Base-by-base conservation (phyloP, 495 filamentous ascomycete genomes). In the Xylaria longipes region DNA sequence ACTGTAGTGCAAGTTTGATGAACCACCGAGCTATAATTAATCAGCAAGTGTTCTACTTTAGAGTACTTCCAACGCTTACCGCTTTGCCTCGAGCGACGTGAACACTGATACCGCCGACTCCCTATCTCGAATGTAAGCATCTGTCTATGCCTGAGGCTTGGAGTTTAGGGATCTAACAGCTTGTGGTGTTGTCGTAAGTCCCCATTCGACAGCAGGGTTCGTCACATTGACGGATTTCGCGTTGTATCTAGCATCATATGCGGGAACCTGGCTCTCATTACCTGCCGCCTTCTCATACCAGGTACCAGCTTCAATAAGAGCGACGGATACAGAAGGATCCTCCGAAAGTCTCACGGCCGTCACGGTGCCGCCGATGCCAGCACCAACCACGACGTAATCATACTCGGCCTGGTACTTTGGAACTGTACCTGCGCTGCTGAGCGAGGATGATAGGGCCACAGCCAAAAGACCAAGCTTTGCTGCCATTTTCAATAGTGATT, bases 331-430 rank as follows among this genome's bases (percentile, higher is more conserved):
- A 29, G 35, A 25, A 15, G 60, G n/a, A 43, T 63, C 60, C 22
- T 63, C 60, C 3, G 60, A 41, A 17, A 63, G 60, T 35, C 60
- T 29, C 11, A 8, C 22, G 9, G 60, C 60, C 29, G 20, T 63
- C 15, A 63, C 60, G 8, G 12, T 39, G 3, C 60, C 60, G 17
- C n/a, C 60, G 27, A n/a, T 39, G 17, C 60, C 60, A 17, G 12
- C 37, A 41, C 60, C 60, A 25, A 63, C 60, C 35, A 63, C 37
- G 37, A 63, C n/a, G 20, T 63, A 63, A 17, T 63, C 60, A 43
- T 27, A 63, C 35, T 43, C 35, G 37, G 60, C 37, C 2, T 29
- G 60, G 37, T 39, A 41, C 5, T 63, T 27, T 63, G 60, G 37
- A 3, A 33, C 22, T 29, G 35, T 43, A 43, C 37, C 37, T 43